These are phyloP conservation scores for Plasmodium adleri DNA, from an alignment of 169 alveolate species.

Conservation along the genomic window DNA sequence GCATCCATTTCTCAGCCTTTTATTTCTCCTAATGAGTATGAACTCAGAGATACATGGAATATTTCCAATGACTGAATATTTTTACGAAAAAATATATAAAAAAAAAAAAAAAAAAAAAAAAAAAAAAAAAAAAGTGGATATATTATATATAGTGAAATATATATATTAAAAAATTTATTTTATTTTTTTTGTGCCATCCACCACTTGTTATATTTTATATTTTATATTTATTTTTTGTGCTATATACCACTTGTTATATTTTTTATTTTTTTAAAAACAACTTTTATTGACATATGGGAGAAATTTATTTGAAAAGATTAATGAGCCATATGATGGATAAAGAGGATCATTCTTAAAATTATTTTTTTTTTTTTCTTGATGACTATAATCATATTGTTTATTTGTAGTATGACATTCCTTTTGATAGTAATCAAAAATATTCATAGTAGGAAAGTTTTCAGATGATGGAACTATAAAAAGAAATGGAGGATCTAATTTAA, in stretches of 20 bases:
- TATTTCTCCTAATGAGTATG: slow-evolving; percentile 35
- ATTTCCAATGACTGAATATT: slow-evolving; percentile 53
- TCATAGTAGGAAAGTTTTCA: slow-evolving; percentile 79
- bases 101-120: neutral
- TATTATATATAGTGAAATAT: neutral
- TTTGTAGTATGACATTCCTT: slow-evolving; percentile 9
- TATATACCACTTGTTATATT: neutral
- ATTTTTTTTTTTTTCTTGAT: neutral
- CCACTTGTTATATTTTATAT: neutral
- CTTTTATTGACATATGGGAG: slow-evolving; percentile 50
- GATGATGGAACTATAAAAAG: slow-evolving; percentile 87
- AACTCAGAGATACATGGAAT: slow-evolving; percentile 60
- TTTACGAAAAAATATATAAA: neutral
- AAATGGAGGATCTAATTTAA: slow-evolving; percentile 89
- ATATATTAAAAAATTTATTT: neutral
- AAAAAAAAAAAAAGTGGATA: neutral
- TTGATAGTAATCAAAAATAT: slow-evolving; percentile 51
- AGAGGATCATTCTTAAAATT: slow-evolving; percentile 31
- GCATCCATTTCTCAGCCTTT: slow-evolving; percentile 42
- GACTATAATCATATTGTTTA: neutral
- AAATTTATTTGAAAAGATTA: slow-evolving; percentile 57
- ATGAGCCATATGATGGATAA: slow-evolving; percentile 68
- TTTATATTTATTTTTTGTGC: neutral
- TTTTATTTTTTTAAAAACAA: slow-evolving; percentile 47
- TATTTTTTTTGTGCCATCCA: neutral